These are phyloP conservation scores for Aspergillus carlsbadensis DNA, from an alignment of 495 filamentous ascomycete species.

Conservation along the genomic window DNA sequence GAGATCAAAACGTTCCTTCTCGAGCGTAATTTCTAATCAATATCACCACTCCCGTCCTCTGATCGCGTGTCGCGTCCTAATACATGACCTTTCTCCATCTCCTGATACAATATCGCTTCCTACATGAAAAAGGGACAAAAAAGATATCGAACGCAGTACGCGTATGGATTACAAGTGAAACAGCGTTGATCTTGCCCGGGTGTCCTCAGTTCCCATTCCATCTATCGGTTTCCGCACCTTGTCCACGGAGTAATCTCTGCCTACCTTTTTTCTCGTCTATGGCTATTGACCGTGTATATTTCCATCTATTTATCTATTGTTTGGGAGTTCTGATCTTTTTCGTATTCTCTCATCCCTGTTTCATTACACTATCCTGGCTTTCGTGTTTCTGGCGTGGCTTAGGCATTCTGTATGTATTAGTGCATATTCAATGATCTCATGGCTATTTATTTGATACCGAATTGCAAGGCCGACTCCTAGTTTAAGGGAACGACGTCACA, in stretches of 20 bases:
- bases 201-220: not conserved
- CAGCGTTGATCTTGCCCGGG: not conserved
- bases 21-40: constrained; percentile 46
- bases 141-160: not conserved
- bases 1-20: constrained; percentile 48
- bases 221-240: not conserved
- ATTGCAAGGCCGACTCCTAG: too few species aligned
- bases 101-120: not conserved
- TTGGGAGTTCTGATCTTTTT: constrained; percentile 14
- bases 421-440: constrained; percentile 21
- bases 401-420: constrained; percentile 17
- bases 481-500: too few species aligned
- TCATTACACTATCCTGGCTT: constrained; percentile 7
- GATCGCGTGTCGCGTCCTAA: not conserved
- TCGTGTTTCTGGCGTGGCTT: constrained; percentile 14
- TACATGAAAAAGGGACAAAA: too few species aligned
- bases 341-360: constrained; percentile 1
- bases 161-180: not conserved
- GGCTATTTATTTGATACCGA: constrained; percentile 11
- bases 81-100: constrained; percentile 1
- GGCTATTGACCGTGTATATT: constrained; percentile 13
- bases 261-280: constrained; percentile 10
- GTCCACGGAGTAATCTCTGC: not conserved
- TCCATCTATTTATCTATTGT: constrained; percentile 10
- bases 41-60: constrained; percentile 5